Evolutionary conservation across 108 stramenopile genomes (phyloP), one percentile per base, ranked within the genome.

Genomic region (Poteriospumella lacustris): DNA sequence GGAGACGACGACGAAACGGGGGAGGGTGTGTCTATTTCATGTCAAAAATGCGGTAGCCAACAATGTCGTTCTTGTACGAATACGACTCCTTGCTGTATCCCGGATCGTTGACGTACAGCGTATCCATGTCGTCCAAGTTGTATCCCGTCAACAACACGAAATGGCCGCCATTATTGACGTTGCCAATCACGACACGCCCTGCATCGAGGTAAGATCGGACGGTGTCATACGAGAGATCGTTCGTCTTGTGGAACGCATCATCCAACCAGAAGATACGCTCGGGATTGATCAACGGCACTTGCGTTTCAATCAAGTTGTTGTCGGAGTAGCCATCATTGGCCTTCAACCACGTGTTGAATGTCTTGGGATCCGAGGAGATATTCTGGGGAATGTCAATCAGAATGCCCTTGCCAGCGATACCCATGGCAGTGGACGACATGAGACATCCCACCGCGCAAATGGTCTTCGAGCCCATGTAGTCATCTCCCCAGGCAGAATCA

Each of bases 351-450:
- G 15, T 19, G 73, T 80, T 80, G 3, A 80, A 39, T 2, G 73
- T 76, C 2, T 72, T 39, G 42, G 79, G 76, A 19, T 31, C 68
- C 31, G 72, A 1, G 34, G 60, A 31, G 33, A 56, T 31, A 38
- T 52, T 28, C 3, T 39, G 1, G 12, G 15, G 12, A 40, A 19
- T 19, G 26, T 73, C 3, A 12, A 80, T 76, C 9, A n/a, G 43
- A 15, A 80, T 76, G 5, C 31, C 2, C 2, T 72, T 12, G 1
- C 79, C 79, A n/a, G 1, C 73, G 1, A 80, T 1, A 1, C 69
- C 79, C 79, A 80, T 80, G 29, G 75, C 28, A 24, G 79, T 80
- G 43, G 75, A 76, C 33, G 40, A 44, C 79, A 80, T 80, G 36
- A 80, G 76, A 39, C 79, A 80, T 0, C 79, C 79, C 43, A 80